Evolutionary conservation across 2,329 filamentous ascomycete species (phyloP).

Genomic region (Diaporthe destruens): DNA sequence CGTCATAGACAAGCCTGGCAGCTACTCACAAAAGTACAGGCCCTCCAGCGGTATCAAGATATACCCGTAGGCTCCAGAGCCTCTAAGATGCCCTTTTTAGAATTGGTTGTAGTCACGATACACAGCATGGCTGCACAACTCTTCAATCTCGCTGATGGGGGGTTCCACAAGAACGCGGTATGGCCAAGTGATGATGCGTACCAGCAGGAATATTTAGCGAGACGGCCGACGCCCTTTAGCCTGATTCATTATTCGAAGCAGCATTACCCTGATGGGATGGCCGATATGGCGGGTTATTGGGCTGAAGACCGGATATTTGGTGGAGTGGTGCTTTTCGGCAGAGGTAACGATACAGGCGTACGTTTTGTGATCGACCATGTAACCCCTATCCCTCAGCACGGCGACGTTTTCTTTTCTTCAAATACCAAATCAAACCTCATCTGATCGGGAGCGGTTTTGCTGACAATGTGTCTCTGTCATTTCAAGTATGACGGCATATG

Average conservation of each 20-base stretch:
- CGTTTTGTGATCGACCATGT: not conserved
- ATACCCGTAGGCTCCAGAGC: conserved; percentile 1
- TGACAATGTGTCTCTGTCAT: not conserved
- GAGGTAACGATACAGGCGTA: conserved; percentile 5
- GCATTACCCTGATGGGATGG: conserved; percentile 49
- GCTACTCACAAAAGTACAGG: not conserved
- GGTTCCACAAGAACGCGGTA: not conserved
- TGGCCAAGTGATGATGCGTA: conserved; percentile 12
- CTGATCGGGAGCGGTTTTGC: not conserved
- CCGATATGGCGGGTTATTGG: conserved; percentile 49
- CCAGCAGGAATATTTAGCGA: not conserved
- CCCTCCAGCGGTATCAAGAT: conserved; percentile 20
- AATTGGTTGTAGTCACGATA: not conserved
- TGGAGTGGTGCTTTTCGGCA: conserved; percentile 46
- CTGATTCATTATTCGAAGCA: conserved; percentile 47
- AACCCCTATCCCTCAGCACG: not conserved
- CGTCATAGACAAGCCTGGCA: not conserved
- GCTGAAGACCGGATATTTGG: conserved; percentile 41
- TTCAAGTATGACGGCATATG: conserved; percentile 2
- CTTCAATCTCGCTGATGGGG: conserved; percentile 1
- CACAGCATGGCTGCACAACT: not conserved
- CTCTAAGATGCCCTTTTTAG: conserved; percentile 9
- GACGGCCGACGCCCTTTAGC: conserved; percentile 47
- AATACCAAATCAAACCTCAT: not conserved
- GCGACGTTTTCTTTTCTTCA: not conserved